A percentile compares a stretch with the other conserved stretches of the same genome.
Conservation (phyloP, 139 green algal species). For the Closterium sp. region DNA sequence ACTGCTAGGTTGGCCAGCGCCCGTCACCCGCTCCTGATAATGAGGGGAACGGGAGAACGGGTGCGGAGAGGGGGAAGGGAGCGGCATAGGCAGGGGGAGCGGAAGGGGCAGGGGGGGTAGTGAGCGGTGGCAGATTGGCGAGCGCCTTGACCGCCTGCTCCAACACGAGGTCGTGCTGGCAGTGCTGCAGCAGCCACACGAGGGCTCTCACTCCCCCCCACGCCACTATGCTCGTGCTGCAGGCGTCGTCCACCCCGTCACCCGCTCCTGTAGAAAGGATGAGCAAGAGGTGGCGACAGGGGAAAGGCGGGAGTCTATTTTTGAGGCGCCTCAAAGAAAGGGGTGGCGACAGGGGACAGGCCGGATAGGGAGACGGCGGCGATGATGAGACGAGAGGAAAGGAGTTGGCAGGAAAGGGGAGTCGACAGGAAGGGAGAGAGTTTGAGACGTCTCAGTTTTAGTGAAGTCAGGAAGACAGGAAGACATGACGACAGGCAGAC, state of each 20-base stretch:
- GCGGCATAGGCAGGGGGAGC: too few species aligned
- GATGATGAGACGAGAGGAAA: too few species aligned
- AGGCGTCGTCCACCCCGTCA: slow-evolving; percentile 27
- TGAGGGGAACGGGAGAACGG: neutral
- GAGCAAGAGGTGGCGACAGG: neutral
- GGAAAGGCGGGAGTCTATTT: too few species aligned
- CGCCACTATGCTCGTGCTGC: slow-evolving; percentile 17
- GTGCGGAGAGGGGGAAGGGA: slow-evolving; percentile 4
- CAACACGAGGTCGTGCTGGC: too few species aligned
- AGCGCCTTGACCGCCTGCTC: too few species aligned
- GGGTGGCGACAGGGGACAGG: too few species aligned
- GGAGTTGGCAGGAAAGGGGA: neutral
- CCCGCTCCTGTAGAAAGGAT: slow-evolving; percentile 25
- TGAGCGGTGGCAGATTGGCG: neutral
- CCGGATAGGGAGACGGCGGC: too few species aligned
- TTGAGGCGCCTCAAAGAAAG: too few species aligned
- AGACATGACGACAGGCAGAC: neutral
- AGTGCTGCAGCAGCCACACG: too few species aligned
- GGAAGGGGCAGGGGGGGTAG: slow-evolving; percentile 19
- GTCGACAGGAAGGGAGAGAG: neutral
- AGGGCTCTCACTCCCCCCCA: slow-evolving; percentile 6
- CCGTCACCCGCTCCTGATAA: neutral
- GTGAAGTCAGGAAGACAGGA: neutral
- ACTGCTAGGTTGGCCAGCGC: neutral
- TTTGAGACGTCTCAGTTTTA: neutral